Evolutionary conservation across 805 yeast species (phyloP), one percentile per base, ranked within the genome.

Genomic region (Candida ipomoeae): DNA sequence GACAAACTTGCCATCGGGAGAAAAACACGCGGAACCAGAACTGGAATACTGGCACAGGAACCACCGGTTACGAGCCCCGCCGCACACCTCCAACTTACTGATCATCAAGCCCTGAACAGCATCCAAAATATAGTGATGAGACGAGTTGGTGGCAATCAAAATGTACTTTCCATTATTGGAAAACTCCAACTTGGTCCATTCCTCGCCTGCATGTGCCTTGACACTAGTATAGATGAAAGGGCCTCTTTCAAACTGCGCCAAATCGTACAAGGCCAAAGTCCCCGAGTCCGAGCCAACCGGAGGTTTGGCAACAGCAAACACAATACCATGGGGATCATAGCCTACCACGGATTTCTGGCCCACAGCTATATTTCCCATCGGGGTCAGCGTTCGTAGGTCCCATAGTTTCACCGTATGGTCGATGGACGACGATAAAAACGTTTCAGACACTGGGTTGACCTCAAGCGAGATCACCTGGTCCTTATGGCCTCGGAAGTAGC

Each of bases 401-500:
- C 99, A 94, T 6, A 87, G 57, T 55, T 94, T 80, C 1, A 90
- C 87, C 0, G 96, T 82, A 48, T 84, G 79, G 64, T 94, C 99
- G 50, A 79, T 65, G 0, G 96, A 79, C 0, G 91, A 76, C 40
- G 87, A 82, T 8, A 87, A 59, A 62, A 87, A 79, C 11, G 78
- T 68, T 60, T 85, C 90, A 49, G 77, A 76, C 5, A 80, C 71
- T 0, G 96, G 96, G 43, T 83, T 80, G 59, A 89, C 80, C 65
- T 86, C 89, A 5, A 94, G 66, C 7, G 82, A 78, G 4, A 80
- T 79, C 3, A 94, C 97, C 53, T 82, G 78, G 13, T 81, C 87
- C 46, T 83, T 82, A 65, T 94, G 99, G 1, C 97, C 98, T 54
- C 79, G 77, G 70, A 89, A 94, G 67, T 92, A 92, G 51, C 97